A percentile compares a stretch with the other conserved stretches of the same genome.
These are phyloP conservation scores for Ceraceosorus guamensis DNA, from an alignment of 1,284 basidiomycete genomes.

Conservation along the genomic window DNA sequence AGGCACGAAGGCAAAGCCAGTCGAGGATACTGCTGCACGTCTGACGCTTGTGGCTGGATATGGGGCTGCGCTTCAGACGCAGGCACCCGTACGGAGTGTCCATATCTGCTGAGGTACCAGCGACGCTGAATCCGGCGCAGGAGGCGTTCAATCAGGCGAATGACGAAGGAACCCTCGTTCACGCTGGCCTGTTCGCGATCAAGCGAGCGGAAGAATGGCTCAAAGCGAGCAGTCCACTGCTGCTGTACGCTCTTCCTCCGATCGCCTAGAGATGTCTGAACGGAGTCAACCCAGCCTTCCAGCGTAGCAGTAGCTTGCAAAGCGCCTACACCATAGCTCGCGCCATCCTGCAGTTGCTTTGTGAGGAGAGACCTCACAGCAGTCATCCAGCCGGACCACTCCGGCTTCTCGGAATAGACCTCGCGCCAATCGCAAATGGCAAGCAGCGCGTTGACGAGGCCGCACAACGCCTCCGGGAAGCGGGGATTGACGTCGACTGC, in stretches of 20 bases:
- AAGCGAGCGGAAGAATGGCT: constrained; percentile 48
- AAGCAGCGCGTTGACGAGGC: constrained; percentile 55
- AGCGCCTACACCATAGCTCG: constrained; percentile 51
- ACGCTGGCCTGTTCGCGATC: constrained; percentile 37
- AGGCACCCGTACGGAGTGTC: constrained; percentile 1
- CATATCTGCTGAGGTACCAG: constrained; percentile 53
- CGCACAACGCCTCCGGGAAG: constrained; percentile 59
- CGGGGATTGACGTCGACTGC: constrained; percentile 56
- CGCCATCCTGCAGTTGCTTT: constrained; percentile 53
- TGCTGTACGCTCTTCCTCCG: constrained; percentile 36
- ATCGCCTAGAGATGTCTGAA: constrained; percentile 44
- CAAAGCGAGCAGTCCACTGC: constrained; percentile 50
- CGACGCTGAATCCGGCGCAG: constrained; percentile 54
- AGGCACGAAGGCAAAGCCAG: constrained; percentile 50
- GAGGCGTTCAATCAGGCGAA: constrained; percentile 57
- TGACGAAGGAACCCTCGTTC: constrained; percentile 57
- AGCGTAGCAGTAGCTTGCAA: constrained; percentile 49
- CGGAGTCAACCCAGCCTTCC: constrained; percentile 54
- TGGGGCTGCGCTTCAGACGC: too few species aligned
- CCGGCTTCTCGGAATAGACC: constrained; percentile 22
- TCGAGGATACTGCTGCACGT: constrained; percentile 38
- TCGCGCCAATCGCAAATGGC: constrained; percentile 59
- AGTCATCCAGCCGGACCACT: constrained; percentile 52
- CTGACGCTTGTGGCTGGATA: constrained; percentile 3
- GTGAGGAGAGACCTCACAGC: constrained; percentile 52